Conservation (phyloP, 2,329 filamentous ascomycete species). For the Ophiosphaerella korrae region DNA sequence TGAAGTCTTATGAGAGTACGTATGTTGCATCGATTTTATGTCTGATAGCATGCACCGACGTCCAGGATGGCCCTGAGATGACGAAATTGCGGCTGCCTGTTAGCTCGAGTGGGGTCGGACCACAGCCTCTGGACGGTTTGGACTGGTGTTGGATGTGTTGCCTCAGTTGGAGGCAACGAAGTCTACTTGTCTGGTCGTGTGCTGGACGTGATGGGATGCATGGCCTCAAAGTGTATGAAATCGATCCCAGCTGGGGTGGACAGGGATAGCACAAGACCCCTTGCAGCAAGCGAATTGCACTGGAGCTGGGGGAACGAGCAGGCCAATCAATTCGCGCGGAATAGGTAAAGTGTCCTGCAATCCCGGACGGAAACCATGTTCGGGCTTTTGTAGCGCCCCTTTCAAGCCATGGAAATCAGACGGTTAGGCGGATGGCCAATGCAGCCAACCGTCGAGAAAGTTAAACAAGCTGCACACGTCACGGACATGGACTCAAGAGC, state of each 20-base stretch:
- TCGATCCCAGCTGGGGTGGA: neutral
- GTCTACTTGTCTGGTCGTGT: too few species aligned
- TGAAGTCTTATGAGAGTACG: too few species aligned
- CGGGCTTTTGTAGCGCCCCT: slow-evolving; percentile 17
- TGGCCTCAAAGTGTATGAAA: neutral
- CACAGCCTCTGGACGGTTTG: too few species aligned
- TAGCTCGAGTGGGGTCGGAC: neutral
- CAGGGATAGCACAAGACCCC: slow-evolving; percentile 15
- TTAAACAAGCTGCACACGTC: slow-evolving; percentile 27
- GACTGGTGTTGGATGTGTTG: too few species aligned
- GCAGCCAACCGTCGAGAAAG: slow-evolving; percentile 23
- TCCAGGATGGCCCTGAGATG: neutral
- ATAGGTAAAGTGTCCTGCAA: slow-evolving; percentile 8
- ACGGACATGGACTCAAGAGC: slow-evolving; percentile 4
- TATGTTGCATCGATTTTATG: too few species aligned
- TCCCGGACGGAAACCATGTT: slow-evolving; percentile 10
- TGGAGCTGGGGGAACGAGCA: slow-evolving; percentile 2
- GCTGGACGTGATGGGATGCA: too few species aligned
- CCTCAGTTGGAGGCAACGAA: too few species aligned
- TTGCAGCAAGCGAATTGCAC: slow-evolving; percentile 18
- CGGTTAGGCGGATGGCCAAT: slow-evolving; percentile 13
- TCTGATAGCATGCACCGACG: too few species aligned
- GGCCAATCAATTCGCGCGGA: slow-evolving; percentile 11
- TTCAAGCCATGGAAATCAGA: slow-evolving; percentile 17
- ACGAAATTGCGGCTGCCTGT: neutral